Percentiles rank a stretch among this genome's conserved stretches.
Conservation (phyloP, 495 filamentous ascomycete species). For the Lasiosphaeria ovina region DNA sequence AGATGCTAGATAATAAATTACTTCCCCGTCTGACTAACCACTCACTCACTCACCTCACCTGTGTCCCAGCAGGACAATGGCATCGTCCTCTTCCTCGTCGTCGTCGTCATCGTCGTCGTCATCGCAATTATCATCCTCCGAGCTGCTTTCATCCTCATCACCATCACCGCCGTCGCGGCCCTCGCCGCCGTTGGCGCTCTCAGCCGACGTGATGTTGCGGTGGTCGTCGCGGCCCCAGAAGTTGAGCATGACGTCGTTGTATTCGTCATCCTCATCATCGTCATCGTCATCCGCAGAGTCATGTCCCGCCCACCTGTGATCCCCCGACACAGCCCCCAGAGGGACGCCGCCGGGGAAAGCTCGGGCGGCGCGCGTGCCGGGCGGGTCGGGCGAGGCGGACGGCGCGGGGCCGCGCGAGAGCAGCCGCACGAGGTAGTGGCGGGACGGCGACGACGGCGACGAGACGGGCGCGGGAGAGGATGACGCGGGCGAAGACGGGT, state of each 20-base stretch:
- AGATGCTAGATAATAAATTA: too few relatives aligned
- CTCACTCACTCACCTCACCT: slow-evolving; percentile 35
- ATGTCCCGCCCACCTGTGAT: neutral
- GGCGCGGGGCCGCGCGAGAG: too few relatives aligned
- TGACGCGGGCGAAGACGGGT: too few relatives aligned
- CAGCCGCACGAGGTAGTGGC: too few relatives aligned
- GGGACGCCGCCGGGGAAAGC: too few relatives aligned
- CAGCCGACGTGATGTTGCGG: slow-evolving; percentile 1
- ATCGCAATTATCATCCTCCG: slow-evolving; percentile 39
- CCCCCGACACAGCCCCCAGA: too few relatives aligned
- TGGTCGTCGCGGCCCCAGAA: slow-evolving; percentile 55
- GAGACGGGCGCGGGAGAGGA: too few relatives aligned
- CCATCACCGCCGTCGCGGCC: slow-evolving; percentile 13
- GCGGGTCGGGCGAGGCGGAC: too few relatives aligned
- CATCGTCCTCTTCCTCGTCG: slow-evolving; percentile 58
- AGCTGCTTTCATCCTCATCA: slow-evolving; percentile 37
- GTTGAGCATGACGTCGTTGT: slow-evolving; percentile 44
- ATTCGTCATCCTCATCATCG: slow-evolving; percentile 51
- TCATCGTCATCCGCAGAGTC: slow-evolving; percentile 27
- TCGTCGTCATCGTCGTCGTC: slow-evolving; percentile 31
- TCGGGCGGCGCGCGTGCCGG: too few relatives aligned
- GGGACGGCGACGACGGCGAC: too few relatives aligned
- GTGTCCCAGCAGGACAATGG: slow-evolving; percentile 72
- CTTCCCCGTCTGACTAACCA: too few relatives aligned
- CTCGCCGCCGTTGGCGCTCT: slow-evolving; percentile 6